Percentiles rank a stretch among this genome's conserved stretches.
phyloP scores from a whole-genome alignment of 192 early-diverging fungal species.

The Backusella sp. region DNA sequence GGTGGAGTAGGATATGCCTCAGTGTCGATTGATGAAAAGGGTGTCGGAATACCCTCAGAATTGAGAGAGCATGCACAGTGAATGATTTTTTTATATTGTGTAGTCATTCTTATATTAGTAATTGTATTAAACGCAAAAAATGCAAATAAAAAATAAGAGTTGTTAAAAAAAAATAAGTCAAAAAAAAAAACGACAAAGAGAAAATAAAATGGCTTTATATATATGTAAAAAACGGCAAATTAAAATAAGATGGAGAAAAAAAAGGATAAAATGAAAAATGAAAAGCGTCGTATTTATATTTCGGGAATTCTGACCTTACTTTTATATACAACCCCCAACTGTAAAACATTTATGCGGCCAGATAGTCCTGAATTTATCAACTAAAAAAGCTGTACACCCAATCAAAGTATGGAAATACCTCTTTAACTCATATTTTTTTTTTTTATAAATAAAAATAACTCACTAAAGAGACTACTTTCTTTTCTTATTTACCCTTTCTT shows the following conservation, averaged over 20 bases:
- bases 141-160: not conserved
- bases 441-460: not conserved
- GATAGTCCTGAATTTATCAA: not conserved
- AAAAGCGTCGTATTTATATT: not conserved
- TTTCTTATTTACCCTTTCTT: not conserved
- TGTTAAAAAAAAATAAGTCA: not conserved
- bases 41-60: not conserved
- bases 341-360: not conserved
- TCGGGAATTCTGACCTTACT: not conserved
- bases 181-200: not conserved
- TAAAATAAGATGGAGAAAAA: not conserved
- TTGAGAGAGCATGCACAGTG: not conserved
- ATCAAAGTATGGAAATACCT: not conserved
- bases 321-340: not conserved
- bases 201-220: not conserved
- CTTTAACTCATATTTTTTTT: not conserved
- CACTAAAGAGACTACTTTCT: not conserved
- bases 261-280: not conserved
- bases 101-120: not conserved
- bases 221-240: not conserved
- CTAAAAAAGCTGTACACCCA: not conserved
- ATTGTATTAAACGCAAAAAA: not conserved
- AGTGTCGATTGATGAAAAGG: not conserved
- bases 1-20: not conserved
- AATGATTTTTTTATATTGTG: conserved; percentile 8